These are phyloP conservation scores for Termitomyces sp. DNA, from an alignment of 768 basidiomycete species.

Conservation along the genomic window DNA sequence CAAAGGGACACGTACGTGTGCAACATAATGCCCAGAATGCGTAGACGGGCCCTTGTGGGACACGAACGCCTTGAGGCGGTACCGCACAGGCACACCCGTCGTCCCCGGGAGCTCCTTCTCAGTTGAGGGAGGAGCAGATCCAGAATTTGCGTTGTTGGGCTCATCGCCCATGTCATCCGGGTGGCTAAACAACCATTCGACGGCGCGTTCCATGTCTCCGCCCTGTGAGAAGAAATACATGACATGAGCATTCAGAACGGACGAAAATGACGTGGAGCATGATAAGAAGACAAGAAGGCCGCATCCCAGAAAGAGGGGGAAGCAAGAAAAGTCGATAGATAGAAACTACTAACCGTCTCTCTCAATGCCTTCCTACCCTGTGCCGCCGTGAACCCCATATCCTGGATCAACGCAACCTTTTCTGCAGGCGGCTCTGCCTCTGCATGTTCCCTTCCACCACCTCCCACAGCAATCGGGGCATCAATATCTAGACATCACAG, in stretches of 20 bases:
- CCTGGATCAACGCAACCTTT: constrained; percentile 65
- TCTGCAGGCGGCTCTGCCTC: constrained; percentile 59
- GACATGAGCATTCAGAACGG: not conserved
- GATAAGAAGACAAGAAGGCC: not conserved
- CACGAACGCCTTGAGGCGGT: constrained; percentile 86
- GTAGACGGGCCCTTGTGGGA: constrained; percentile 96
- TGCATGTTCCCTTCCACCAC: constrained; percentile 19
- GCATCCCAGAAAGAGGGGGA: not conserved
- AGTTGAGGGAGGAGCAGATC: constrained; percentile 15
- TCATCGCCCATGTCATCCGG: constrained; percentile 81
- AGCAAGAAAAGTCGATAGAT: not conserved
- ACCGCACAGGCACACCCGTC: constrained; percentile 38
- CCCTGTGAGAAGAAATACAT: constrained; percentile 32
- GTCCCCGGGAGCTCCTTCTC: constrained; percentile 9
- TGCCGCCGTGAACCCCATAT: constrained; percentile 87
- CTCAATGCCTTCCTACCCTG: constrained; percentile 85
- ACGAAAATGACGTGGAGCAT: not conserved
- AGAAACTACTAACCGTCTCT: constrained; percentile 61
- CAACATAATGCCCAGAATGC: constrained; percentile 92
- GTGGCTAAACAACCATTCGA: constrained; percentile 96
- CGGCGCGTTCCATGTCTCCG: constrained; percentile 76
- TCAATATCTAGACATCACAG: constrained; percentile 66
- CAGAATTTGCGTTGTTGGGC: constrained; percentile 4
- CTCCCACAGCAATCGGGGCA: constrained; percentile 65
- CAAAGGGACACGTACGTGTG: constrained; percentile 49